Evolutionary conservation across 2,329 filamentous ascomycete genomes (phyloP).

Genomic region (Cordyceps tenuipes): DNA sequence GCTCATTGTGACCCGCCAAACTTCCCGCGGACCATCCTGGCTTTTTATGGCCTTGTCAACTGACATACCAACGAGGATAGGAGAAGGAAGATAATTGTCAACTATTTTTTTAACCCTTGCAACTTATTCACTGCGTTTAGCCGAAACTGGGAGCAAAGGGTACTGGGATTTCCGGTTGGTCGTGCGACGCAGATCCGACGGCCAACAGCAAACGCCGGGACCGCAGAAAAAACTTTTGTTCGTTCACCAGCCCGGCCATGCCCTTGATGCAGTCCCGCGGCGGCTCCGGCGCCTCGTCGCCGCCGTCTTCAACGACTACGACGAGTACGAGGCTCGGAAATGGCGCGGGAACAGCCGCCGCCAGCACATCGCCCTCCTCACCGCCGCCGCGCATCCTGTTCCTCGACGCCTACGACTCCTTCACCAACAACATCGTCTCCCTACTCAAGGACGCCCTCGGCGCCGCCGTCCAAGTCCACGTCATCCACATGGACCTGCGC

Average conservation of each 20-base stretch:
- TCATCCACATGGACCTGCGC: constrained; percentile 29
- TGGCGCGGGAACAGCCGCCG: background rate
- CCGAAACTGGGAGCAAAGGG: background rate
- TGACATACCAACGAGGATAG: background rate
- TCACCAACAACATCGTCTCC: constrained; percentile 88
- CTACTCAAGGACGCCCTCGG: constrained; percentile 63
- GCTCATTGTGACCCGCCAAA: background rate
- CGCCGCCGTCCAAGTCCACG: constrained; percentile 51
- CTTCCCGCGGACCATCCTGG: background rate
- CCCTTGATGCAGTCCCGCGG: constrained; percentile 10
- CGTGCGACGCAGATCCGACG: background rate
- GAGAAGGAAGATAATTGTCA: background rate
- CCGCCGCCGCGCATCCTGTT: constrained; percentile 57
- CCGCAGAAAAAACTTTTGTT: background rate
- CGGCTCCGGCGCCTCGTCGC: constrained; percentile 3
- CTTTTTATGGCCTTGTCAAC: constrained; percentile 8
- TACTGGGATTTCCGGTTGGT: background rate
- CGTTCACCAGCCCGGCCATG: background rate
- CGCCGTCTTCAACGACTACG: background rate
- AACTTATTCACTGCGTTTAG: background rate
- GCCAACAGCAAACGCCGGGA: background rate
- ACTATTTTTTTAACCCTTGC: background rate
- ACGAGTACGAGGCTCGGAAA: background rate
- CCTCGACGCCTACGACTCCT: constrained; percentile 93
- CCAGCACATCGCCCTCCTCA: background rate